These are phyloP conservation scores for Larix kaempferi DNA, from an alignment of 75 land plant genomes.

Conservation along the genomic window DNA sequence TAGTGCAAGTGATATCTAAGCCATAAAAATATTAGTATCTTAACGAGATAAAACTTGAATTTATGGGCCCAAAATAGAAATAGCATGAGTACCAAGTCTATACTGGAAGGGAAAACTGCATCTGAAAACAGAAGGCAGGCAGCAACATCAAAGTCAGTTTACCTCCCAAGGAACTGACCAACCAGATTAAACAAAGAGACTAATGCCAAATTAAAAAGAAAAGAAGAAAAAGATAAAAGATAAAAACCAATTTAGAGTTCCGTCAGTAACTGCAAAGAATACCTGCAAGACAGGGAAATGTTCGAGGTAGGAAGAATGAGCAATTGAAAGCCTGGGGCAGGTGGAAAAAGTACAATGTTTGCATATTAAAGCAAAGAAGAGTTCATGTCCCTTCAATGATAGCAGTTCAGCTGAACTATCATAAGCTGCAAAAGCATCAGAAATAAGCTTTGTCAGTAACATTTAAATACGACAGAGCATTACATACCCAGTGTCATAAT, in stretches of 20 bases:
- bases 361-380: neutral
- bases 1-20: neutral
- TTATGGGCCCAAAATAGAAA: constrained; percentile 2
- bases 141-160: neutral
- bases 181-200: neutral
- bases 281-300: constrained; percentile 7
- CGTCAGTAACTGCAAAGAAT: neutral
- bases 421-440: neutral
- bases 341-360: neutral
- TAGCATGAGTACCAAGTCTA: neutral
- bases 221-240: constrained; percentile 1
- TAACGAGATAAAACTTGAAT: neutral
- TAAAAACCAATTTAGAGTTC: neutral
- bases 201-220: neutral
- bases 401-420: neutral
- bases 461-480: neutral
- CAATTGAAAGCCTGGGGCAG: neutral
- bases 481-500: no score
- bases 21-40: neutral
- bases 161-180: neutral
- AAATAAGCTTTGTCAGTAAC: neutral
- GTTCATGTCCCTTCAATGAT: neutral
- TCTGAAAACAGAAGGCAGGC: neutral
- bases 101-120: neutral
- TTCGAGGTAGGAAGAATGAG: neutral